These are phyloP conservation scores for Saitozyma podzolica DNA, from an alignment of 768 basidiomycete genomes.

Conservation along the genomic window DNA sequence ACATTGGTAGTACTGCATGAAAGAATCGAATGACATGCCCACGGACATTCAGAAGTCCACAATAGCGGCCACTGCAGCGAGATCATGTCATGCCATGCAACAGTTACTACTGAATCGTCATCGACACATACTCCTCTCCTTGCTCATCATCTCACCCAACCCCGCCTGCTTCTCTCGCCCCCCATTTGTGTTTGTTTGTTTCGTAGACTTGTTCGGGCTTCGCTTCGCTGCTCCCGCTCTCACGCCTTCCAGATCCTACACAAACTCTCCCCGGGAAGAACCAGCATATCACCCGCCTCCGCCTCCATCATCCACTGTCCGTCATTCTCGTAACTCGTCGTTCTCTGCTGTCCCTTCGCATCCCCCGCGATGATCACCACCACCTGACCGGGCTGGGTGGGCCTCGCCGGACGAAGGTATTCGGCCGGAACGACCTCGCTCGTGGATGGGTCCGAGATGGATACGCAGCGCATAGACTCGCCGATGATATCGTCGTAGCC, in stretches of 20 bases:
- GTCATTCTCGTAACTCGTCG: conserved; percentile 42
- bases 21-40: no score
- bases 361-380: conserved; percentile 37
- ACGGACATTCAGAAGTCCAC: no score
- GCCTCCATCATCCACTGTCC: conserved; percentile 50
- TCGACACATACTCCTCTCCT: no score
- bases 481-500: conserved; percentile 25
- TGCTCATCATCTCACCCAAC: no score
- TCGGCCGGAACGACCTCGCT: conserved; percentile 41
- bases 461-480: conserved; percentile 27
- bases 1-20: no score
- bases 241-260: conserved; percentile 44
- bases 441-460: conserved; percentile 23
- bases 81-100: no score
- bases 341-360: conserved; percentile 33
- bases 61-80: no score
- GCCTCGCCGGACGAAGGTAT: conserved; percentile 39
- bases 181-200: no score
- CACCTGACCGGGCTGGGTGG: conserved; percentile 36
- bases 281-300: conserved; percentile 30
- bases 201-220: no score
- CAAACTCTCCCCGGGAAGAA: conserved; percentile 33
- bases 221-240: neutral
- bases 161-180: no score
- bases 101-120: no score